Conservation (phyloP, 257 asterid genomes). For the Buddleja alternifolia region DNA sequence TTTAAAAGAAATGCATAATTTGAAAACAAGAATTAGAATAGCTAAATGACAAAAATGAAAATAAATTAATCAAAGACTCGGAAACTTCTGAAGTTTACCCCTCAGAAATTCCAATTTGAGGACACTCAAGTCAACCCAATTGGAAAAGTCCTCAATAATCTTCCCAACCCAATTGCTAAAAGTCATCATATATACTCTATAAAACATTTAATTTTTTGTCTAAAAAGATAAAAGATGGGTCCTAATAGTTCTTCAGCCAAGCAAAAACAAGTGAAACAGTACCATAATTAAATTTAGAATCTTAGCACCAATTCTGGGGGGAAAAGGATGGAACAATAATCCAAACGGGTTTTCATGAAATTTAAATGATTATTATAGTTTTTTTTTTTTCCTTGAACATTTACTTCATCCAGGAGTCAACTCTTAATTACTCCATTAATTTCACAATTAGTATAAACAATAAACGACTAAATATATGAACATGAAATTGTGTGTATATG, state of each 20-base stretch:
- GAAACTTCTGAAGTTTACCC: not conserved
- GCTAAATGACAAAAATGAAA: not conserved
- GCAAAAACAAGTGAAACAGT: not conserved
- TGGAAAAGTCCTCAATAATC: not conserved
- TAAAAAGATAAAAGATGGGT: not conserved
- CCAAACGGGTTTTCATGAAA: constrained; percentile 19
- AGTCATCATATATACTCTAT: constrained; percentile 4
- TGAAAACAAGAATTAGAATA: not conserved
- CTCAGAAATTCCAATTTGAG: not conserved
- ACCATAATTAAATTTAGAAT: not conserved
- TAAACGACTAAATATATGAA: not conserved
- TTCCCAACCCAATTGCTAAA: not conserved
- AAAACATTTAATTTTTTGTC: not conserved
- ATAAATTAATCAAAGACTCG: not conserved
- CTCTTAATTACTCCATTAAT: not conserved
- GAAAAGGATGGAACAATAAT: not conserved
- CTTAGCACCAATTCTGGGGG: not conserved
- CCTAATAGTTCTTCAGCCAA: not conserved
- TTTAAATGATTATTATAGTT: not conserved
- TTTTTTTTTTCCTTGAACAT: not conserved
- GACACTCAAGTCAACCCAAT: constrained; percentile 9
- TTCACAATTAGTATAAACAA: not conserved
- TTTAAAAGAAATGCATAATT: not conserved
- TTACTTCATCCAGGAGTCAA: constrained; percentile 15
- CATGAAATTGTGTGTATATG: not conserved